Conservation (phyloP, 371 early-diverging fungal species). For the Mucor velutinosus region DNA sequence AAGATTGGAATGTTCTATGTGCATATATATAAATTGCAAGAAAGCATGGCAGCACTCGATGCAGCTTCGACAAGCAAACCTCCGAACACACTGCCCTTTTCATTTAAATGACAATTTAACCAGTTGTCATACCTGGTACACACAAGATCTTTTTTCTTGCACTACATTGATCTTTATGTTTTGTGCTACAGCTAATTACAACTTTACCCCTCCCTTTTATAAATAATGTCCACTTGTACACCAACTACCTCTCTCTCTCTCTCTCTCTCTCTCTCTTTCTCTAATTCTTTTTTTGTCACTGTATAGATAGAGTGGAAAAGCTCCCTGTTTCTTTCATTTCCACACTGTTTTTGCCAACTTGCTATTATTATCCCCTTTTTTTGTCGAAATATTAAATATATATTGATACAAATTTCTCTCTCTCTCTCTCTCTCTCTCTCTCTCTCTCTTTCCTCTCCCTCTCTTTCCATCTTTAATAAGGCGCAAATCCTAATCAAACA, state of each 20-base stretch:
- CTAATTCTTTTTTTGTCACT: not conserved
- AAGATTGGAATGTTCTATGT: not conserved
- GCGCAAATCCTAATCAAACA: not conserved
- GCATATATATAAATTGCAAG: not conserved
- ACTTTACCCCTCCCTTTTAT: conserved; percentile 1
- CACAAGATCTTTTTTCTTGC: not conserved
- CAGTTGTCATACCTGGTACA: not conserved
- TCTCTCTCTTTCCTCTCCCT: not conserved
- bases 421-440: not conserved
- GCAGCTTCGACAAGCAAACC: not conserved
- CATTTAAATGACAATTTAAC: not conserved
- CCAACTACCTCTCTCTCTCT: not conserved
- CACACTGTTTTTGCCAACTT: not conserved
- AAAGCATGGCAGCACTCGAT: no score
- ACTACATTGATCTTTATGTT: conserved; percentile 8
- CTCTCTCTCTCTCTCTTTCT: not conserved
- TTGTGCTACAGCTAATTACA: conserved; percentile 1
- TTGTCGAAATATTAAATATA: not conserved
- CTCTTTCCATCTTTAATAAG: not conserved
- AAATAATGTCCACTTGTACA: not conserved
- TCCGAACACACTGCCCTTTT: not conserved
- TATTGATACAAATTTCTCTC: conserved; percentile 1
- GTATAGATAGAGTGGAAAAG: not conserved
- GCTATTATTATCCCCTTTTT: not conserved
- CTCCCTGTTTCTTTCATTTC: not conserved